phyloP scores from a whole-genome alignment of 1,139 yeast genomes.

The Blastobotrys raffinosifermentans region DNA sequence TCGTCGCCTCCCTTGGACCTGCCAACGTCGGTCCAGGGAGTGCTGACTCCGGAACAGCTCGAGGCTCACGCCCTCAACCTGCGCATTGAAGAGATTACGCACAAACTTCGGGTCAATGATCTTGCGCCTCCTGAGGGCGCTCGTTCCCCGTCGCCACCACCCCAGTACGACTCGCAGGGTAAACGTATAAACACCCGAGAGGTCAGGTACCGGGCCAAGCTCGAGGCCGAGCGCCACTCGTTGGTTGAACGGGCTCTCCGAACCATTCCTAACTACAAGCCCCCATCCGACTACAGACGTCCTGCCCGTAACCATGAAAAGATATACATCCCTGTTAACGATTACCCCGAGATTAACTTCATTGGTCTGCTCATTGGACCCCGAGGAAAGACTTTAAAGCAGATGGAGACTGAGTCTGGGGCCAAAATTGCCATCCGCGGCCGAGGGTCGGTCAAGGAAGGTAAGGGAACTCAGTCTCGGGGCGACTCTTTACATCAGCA shows the following conservation, averaged over 20 bases:
- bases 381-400: slow-evolving; percentile 83
- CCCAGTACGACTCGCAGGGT: slow-evolving; percentile 78
- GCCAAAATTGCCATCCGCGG: slow-evolving; percentile 87
- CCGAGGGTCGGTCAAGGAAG: slow-evolving; percentile 92
- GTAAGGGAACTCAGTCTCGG: slow-evolving; percentile 45
- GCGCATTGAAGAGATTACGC: slow-evolving; percentile 72
- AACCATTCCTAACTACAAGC: slow-evolving; percentile 67
- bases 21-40: slow-evolving; percentile 42
- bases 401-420: slow-evolving; percentile 76
- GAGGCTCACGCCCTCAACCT: slow-evolving; percentile 72
- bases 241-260: slow-evolving; percentile 70
- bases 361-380: slow-evolving; percentile 92
- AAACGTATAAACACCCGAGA: slow-evolving; percentile 82
- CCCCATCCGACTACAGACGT: slow-evolving; percentile 72
- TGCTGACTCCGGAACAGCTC: slow-evolving; percentile 77
- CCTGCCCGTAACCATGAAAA: slow-evolving; percentile 76
- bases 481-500: slow-evolving; percentile 40
- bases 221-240: slow-evolving; percentile 74
- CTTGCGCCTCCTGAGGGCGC: slow-evolving; percentile 35
- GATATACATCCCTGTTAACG: slow-evolving; percentile 76
- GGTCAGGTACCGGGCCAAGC: slow-evolving; percentile 49
- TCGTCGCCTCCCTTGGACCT: too few species aligned
- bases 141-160: slow-evolving; percentile 85
- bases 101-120: slow-evolving; percentile 49
- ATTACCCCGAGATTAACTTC: slow-evolving; percentile 88